A percentile compares a stretch with the other conserved stretches of the same genome.
phyloP scores from a whole-genome alignment of 345 rosid species.

The Lepidium aucheri region DNA sequence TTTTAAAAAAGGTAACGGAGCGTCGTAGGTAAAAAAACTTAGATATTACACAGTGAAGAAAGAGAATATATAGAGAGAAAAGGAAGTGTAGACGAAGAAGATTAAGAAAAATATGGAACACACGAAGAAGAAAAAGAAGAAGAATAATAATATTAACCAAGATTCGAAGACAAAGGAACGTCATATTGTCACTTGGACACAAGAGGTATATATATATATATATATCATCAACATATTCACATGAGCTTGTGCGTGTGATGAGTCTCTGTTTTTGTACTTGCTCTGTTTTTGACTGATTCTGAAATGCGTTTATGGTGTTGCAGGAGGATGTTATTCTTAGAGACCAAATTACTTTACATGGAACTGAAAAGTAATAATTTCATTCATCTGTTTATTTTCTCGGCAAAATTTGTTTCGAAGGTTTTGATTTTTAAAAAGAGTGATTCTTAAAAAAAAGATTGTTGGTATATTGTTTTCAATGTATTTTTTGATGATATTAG shows the following conservation, averaged over 20 bases:
- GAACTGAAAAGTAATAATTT: conserved; percentile 74
- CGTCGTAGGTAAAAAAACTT: conserved; percentile 26
- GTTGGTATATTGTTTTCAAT: background rate
- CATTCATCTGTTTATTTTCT: background rate
- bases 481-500: conserved; percentile 30
- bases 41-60: conserved; percentile 3
- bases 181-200: conserved; percentile 71
- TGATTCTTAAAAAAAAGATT: background rate
- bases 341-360: conserved; percentile 71
- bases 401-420: background rate
- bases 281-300: conserved; percentile 14
- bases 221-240: background rate
- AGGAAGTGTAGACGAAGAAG: conserved; percentile 4
- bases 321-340: conserved; percentile 93
- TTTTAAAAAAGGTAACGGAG: conserved; percentile 45
- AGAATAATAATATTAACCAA: conserved; percentile 33
- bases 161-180: conserved; percentile 84
- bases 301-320: conserved; percentile 26
- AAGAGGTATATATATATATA: conserved; percentile 41
- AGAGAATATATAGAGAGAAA: conserved; percentile 2
- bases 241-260: background rate
- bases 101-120: conserved; percentile 20
- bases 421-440: background rate
- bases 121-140: conserved; percentile 57
- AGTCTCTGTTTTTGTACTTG: conserved; percentile 3